Percentiles rank a stretch among this genome's conserved stretches.
Evolutionary conservation across 2,329 filamentous ascomycete species (phyloP).

Genomic region (Chalaropsis ovoidea): DNA sequence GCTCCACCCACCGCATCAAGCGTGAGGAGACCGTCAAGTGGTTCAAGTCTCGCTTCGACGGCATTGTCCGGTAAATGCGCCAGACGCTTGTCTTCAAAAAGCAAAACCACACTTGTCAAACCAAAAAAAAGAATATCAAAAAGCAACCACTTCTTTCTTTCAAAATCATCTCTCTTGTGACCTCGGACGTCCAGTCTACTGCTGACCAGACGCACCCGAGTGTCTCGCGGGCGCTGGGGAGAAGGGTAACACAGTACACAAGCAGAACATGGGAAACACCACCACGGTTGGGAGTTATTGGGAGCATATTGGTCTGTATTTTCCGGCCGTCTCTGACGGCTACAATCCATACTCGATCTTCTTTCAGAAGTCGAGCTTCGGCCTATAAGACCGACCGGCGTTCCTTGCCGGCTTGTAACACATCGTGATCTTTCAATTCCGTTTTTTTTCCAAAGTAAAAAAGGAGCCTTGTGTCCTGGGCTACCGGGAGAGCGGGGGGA

Average conservation of each 20-base stretch:
- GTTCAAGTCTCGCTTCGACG: constrained; percentile 87
- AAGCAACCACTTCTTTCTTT: constrained; percentile 24
- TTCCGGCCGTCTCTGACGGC: constrained; percentile 37
- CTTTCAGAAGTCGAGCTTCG: constrained; percentile 47
- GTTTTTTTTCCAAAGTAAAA: constrained; percentile 16
- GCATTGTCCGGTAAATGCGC: constrained; percentile 85
- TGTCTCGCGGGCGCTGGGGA: constrained; percentile 23
- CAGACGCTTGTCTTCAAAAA: constrained; percentile 22
- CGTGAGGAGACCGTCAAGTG: constrained; percentile 94
- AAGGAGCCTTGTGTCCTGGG: neutral
- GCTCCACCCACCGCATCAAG: constrained; percentile 84
- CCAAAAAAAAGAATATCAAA: constrained; percentile 21
- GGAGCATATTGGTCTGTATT: constrained; percentile 29
- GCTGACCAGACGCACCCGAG: constrained; percentile 22
- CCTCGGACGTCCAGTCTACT: constrained; percentile 23
- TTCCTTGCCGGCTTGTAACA: constrained; percentile 50
- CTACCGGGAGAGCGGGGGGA: neutral
- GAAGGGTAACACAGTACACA: constrained; percentile 29
- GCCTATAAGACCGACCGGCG: constrained; percentile 66
- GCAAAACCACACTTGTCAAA: constrained; percentile 17
- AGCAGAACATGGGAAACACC: constrained; percentile 26
- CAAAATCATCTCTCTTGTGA: constrained; percentile 24
- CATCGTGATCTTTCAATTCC: constrained; percentile 24
- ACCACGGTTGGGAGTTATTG: constrained; percentile 28
- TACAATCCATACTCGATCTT: constrained; percentile 46